Evolutionary conservation across 2,329 filamentous ascomycete species (phyloP).

Genomic region (Epichloe baconii): DNA sequence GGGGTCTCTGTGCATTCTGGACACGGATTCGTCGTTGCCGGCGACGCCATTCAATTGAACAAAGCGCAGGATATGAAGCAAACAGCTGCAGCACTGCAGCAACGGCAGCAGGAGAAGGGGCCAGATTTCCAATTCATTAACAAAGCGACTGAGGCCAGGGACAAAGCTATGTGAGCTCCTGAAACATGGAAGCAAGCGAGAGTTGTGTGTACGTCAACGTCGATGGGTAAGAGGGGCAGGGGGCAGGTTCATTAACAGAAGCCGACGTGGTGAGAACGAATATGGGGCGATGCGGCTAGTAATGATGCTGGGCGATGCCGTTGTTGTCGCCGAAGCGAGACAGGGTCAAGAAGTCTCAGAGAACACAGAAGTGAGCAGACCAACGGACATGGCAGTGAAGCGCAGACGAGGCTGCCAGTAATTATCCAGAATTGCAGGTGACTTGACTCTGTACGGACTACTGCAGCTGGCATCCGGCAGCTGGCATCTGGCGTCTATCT

Average conservation of each 20-base stretch:
- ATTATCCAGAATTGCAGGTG: neutral
- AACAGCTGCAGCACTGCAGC: neutral
- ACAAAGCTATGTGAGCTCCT: conserved; percentile 3
- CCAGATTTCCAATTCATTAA: neutral
- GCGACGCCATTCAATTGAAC: conserved; percentile 10
- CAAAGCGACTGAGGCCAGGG: neutral
- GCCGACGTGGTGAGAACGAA: neutral
- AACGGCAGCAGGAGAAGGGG: neutral
- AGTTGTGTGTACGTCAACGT: neutral
- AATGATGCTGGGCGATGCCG: conserved; percentile 1
- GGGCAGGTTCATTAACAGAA: neutral
- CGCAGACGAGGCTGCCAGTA: neutral
- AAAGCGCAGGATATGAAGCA: conserved; percentile 1
- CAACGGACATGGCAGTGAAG: neutral
- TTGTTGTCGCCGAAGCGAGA: neutral
- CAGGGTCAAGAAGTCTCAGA: neutral
- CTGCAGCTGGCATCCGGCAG: neutral
- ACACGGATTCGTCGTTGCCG: conserved; percentile 4
- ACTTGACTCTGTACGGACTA: no score
- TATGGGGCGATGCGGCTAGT: neutral
- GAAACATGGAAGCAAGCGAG: conserved; percentile 6
- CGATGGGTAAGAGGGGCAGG: neutral
- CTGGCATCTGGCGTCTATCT: no score
- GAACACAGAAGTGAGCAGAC: neutral
- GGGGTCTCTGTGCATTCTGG: conserved; percentile 11